Base-by-base conservation (phyloP, 1,284 basidiomycete species). In the Cryptococcus sp. region DNA sequence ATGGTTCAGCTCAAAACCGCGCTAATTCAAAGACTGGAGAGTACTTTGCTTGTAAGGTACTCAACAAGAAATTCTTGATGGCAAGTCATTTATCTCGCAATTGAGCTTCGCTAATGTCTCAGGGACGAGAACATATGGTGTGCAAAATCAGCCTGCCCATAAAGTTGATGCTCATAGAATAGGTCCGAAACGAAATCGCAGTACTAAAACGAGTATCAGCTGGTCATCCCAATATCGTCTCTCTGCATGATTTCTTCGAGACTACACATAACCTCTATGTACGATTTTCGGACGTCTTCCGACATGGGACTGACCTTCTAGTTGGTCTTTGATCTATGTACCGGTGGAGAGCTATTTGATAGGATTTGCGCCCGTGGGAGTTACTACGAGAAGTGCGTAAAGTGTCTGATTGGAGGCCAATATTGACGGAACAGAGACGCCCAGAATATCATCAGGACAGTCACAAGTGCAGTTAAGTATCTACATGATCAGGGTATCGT, bases 191-290 rank as follows among this genome's bases (percentile, higher is more conserved):
- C 67, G 94, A 98, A 76, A 98, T 98, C 63, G 83, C 87, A 5
- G 92, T 98, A 4, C 79, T 98, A 65, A 98, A 98, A 78, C 83
- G 85, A 62, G 86, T 98, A 45, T 98, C 94, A 13, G 91, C 87
- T 54, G 91, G 91, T 7, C 84, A 98, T 76, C 76, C 73, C 22
- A 93, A 94, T 74, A 87, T 93, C 58, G 90, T 93, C 49, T 90
- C 88, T 11, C 78, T 97, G 31, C 88, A 93, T 72, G 94, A 98
- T 74, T 98, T 98, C 78, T 98, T 98, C 69, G 94, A 98, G 86
- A 97, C 92, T 24, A 80, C 88, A 23, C 90, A 96, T 77, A 97
- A 98, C 68, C 82, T 94, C 59, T 94, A 91, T 70, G 73, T 75
- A 36, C 50, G 67, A 56, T 13, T 31, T 11, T 22, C 24, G 19